Evolutionary conservation across 768 basidiomycete species (phyloP).

Genomic region (Kondoa subrosea): DNA sequence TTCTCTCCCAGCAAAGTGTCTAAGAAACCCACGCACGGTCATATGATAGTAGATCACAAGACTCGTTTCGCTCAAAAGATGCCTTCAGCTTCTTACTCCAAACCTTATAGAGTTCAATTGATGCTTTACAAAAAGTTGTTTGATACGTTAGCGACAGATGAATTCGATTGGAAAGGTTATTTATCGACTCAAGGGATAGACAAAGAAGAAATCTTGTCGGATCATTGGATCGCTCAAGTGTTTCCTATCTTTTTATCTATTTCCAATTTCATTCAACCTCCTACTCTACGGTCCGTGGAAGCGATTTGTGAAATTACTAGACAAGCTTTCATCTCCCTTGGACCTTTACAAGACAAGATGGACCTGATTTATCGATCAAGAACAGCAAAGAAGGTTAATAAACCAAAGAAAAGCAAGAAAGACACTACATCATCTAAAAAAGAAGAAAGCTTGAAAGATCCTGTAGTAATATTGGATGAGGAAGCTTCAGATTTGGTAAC

Average conservation of each 20-base stretch:
- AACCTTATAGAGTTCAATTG: not conserved
- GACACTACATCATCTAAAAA: no score
- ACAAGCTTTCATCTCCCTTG: not conserved
- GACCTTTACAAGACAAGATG: not conserved
- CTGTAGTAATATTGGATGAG: not conserved
- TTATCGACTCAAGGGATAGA: not conserved
- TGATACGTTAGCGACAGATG: not conserved
- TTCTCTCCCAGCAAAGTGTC: not conserved
- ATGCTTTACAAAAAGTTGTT: conserved; percentile 5
- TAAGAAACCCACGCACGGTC: not conserved
- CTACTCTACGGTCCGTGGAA: not conserved
- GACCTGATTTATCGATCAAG: conserved; percentile 1
- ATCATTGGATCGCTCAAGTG: conserved; percentile 2
- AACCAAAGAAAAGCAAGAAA: not conserved
- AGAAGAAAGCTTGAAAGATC: no score
- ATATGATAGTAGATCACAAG: conserved; percentile 4
- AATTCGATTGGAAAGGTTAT: not conserved
- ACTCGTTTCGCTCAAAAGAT: not conserved
- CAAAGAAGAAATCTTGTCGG: not conserved
- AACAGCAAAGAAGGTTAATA: not conserved
- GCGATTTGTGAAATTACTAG: not conserved
- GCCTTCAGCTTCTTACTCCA: not conserved
- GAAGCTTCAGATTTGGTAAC: not conserved
- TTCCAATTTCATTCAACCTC: not conserved
- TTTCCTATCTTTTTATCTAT: not conserved